Evolutionary conservation across 495 filamentous ascomycete species (phyloP).

Genomic region (Penicillium taxi): DNA sequence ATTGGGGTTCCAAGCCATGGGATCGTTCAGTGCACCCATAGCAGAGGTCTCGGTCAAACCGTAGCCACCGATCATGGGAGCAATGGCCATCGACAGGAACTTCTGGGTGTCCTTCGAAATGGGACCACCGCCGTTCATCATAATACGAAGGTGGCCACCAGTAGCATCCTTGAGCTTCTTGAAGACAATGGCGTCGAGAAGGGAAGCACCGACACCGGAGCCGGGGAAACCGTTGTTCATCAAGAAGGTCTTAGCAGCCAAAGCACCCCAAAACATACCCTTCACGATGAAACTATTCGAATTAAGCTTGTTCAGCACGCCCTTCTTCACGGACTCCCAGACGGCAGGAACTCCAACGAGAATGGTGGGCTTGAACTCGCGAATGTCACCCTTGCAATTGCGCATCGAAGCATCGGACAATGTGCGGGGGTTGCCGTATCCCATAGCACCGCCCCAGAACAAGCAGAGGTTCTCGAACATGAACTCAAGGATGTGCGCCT

Average conservation of each 20-base stretch:
- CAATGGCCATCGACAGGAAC: slow-evolving; percentile 83
- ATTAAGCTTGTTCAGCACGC: slow-evolving; percentile 80
- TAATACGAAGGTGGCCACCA: slow-evolving; percentile 69
- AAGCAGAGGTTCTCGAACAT: slow-evolving; percentile 91
- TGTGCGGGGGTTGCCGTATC: slow-evolving; percentile 91
- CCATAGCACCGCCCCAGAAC: slow-evolving; percentile 95
- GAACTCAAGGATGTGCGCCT: slow-evolving; percentile 94
- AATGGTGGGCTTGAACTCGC: slow-evolving; percentile 84
- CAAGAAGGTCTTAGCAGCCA: slow-evolving; percentile 75
- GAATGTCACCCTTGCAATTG: slow-evolving; percentile 93
- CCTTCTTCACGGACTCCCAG: slow-evolving; percentile 98
- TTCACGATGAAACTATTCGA: slow-evolving; percentile 62
- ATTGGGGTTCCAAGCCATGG: slow-evolving; percentile 76
- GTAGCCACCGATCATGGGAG: slow-evolving; percentile 88
- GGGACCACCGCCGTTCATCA: slow-evolving; percentile 82
- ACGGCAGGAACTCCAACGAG: slow-evolving; percentile 94
- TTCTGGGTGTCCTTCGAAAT: slow-evolving; percentile 78
- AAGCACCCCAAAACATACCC: slow-evolving; percentile 87
- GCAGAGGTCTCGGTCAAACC: slow-evolving; percentile 91
- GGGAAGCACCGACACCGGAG: slow-evolving; percentile 46
- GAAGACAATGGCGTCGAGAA: slow-evolving; percentile 75
- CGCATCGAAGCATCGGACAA: slow-evolving; percentile 83
- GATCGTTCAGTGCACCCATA: slow-evolving; percentile 89
- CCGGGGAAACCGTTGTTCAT: slow-evolving; percentile 71
- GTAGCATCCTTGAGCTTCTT: slow-evolving; percentile 89